Evolutionary conservation across 495 filamentous ascomycete genomes (phyloP).

Genomic region (Neurospora sp.): DNA sequence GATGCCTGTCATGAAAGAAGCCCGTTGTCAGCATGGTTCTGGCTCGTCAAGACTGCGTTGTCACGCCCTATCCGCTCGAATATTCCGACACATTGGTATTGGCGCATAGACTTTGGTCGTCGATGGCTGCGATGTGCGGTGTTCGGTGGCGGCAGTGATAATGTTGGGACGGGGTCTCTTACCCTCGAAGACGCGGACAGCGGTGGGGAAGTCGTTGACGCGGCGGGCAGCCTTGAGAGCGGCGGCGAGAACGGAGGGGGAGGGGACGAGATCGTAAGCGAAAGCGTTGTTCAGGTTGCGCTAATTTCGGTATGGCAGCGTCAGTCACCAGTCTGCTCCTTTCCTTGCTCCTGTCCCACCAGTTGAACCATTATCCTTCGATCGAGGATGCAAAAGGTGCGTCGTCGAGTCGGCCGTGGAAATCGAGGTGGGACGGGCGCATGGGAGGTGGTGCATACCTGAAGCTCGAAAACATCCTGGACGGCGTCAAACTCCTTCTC

Average conservation of each 20-base stretch:
- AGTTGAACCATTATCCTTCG: background rate
- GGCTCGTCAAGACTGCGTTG: background rate
- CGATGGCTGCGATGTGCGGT: background rate
- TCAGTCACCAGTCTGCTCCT: constrained; percentile 3
- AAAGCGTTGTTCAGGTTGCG: constrained; percentile 99
- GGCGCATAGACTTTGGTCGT: background rate
- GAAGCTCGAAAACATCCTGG: constrained; percentile 98
- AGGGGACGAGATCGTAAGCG: constrained; percentile 98
- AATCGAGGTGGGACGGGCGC: background rate
- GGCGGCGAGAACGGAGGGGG: constrained; percentile 80
- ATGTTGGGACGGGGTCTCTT: constrained; percentile 11
- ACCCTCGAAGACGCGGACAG: constrained; percentile 98
- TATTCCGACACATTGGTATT: background rate
- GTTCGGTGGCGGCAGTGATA: constrained; percentile 3
- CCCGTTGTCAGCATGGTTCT: background rate
- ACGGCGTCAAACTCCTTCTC: constrained; percentile 98
- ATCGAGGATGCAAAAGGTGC: constrained; percentile 2
- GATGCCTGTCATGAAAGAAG: constrained; percentile 52
- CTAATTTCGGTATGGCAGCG: constrained; percentile 32
- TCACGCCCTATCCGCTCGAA: background rate
- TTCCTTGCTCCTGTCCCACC: background rate
- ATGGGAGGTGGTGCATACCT: constrained; percentile 50
- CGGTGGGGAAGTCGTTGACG: constrained; percentile 98
- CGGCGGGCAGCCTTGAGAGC: constrained; percentile 84
- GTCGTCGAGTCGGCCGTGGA: background rate